A percentile compares a stretch with the other conserved stretches of the same genome.
Conservation (phyloP, 345 rosid genomes). For the Pugionium cornutum region DNA sequence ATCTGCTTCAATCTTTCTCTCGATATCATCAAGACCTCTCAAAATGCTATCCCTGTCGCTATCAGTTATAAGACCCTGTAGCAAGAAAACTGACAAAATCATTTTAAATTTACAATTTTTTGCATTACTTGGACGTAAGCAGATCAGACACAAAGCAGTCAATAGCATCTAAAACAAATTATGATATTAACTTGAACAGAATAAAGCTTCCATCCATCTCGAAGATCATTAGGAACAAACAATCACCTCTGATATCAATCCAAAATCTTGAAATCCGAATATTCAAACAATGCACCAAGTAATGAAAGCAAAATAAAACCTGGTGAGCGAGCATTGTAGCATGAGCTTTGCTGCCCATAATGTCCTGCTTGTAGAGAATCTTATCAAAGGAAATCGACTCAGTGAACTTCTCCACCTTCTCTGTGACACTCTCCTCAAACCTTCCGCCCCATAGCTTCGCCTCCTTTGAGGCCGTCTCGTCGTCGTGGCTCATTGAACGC, state of each 20-base stretch:
- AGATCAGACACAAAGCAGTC: background rate
- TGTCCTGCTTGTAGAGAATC: constrained; percentile 70
- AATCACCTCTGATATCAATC: no score
- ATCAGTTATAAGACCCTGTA: constrained; percentile 60
- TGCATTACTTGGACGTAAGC: background rate
- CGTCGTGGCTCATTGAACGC: constrained; percentile 47
- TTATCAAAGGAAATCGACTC: constrained; percentile 80
- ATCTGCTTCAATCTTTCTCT: constrained; percentile 54
- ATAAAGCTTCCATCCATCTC: background rate
- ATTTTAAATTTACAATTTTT: background rate
- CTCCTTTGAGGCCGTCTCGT: constrained; percentile 55
- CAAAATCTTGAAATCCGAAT: no score
- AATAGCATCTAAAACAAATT: no score
- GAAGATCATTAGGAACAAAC: background rate
- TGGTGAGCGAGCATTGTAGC: constrained; percentile 77
- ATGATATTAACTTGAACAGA: no score
- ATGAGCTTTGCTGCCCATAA: constrained; percentile 80
- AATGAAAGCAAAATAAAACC: constrained; percentile 38
- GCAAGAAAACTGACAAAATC: background rate
- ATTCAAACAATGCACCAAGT: no score
- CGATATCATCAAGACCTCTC: constrained; percentile 65
- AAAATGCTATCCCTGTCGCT: constrained; percentile 62
- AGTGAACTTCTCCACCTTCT: constrained; percentile 72
- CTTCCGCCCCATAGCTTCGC: constrained; percentile 95
- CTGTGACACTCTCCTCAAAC: constrained; percentile 56